Evolutionary conservation across 2,329 filamentous ascomycete genomes (phyloP).

Genomic region (Cercospora janseana): DNA sequence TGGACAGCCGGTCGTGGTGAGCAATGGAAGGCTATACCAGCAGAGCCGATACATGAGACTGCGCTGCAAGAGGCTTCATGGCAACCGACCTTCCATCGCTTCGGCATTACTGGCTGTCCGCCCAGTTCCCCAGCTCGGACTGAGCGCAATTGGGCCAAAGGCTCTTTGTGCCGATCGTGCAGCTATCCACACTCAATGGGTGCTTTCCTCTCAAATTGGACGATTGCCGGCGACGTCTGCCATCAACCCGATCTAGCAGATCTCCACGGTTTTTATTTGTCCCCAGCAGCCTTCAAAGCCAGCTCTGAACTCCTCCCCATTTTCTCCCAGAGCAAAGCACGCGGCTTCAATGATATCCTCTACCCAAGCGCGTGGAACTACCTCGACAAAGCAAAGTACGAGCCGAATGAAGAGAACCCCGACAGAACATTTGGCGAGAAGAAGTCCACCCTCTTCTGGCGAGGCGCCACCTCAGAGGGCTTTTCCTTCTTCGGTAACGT

Average conservation of each 20-base stretch:
- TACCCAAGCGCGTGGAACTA: conserved; percentile 65
- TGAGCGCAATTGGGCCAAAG: conserved; percentile 61
- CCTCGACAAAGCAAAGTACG: conserved; percentile 55
- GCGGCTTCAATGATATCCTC: conserved; percentile 72
- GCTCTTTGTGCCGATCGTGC: conserved; percentile 64
- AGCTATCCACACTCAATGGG: conserved; percentile 62
- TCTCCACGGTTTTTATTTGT: conserved; percentile 71
- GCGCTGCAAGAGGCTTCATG: conserved; percentile 36
- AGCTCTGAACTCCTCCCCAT: conserved; percentile 67
- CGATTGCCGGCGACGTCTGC: conserved; percentile 64
- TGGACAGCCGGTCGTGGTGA: conserved; percentile 43
- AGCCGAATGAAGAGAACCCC: conserved; percentile 51
- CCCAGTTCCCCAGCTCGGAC: conserved; percentile 60
- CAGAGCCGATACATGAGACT: conserved; percentile 32
- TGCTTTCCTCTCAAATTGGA: conserved; percentile 67
- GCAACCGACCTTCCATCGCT: conserved; percentile 43
- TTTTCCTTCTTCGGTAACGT: conserved; percentile 41
- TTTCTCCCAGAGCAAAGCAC: conserved; percentile 71
- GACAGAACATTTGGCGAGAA: conserved; percentile 61
- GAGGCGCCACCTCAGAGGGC: conserved; percentile 63
- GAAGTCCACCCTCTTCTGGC: conserved; percentile 68
- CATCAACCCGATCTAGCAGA: conserved; percentile 73
- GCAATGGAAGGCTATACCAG: conserved; percentile 41
- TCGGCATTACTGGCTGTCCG: conserved; percentile 57
- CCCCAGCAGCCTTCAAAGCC: conserved; percentile 60